Conservation (phyloP, 371 early-diverging fungal genomes). For the Enteropsectra breve region DNA sequence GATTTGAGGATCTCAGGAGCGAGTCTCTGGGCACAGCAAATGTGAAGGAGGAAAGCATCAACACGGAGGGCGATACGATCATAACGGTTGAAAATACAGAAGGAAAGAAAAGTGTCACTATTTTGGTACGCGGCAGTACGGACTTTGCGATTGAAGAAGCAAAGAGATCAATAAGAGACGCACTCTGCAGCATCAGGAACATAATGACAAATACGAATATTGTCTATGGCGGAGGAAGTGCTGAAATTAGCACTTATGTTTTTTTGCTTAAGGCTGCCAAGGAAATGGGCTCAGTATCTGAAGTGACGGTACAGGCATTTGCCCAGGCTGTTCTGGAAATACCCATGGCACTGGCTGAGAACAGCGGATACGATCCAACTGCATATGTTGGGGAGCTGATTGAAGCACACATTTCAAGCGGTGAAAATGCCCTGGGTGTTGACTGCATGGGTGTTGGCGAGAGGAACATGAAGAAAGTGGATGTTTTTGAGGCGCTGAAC, state of each 20-base stretch:
- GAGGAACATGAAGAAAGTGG: constrained; percentile 86
- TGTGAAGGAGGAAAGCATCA: constrained; percentile 82
- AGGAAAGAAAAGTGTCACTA: constrained; percentile 86
- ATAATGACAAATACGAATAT: constrained; percentile 85
- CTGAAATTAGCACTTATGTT: constrained; percentile 84
- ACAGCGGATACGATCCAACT: constrained; percentile 82
- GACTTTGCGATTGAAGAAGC: constrained; percentile 98
- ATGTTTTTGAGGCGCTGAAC: constrained; percentile 90
- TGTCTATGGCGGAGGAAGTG: constrained; percentile 97
- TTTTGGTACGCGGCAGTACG: constrained; percentile 93
- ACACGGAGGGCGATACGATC: constrained; percentile 94
- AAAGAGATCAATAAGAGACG: constrained; percentile 93
- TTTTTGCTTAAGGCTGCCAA: constrained; percentile 1
- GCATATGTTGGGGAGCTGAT: constrained; percentile 81
- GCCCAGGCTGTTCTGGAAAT: constrained; percentile 86
- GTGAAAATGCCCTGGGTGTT: constrained; percentile 75
- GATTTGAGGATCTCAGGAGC: constrained; percentile 84
- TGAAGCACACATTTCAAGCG: constrained; percentile 72
- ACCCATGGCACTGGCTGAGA: constrained; percentile 87
- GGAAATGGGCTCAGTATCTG: constrained; percentile 19
- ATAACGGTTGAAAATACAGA: constrained; percentile 72
- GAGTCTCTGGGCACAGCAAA: constrained; percentile 81
- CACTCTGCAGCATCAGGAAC: constrained; percentile 95
- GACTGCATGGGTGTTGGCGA: constrained; percentile 78
- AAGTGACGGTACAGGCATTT: constrained; percentile 64